phyloP scores from a whole-genome alignment of 2,329 filamentous ascomycete species.

The Coniella vitis region DNA sequence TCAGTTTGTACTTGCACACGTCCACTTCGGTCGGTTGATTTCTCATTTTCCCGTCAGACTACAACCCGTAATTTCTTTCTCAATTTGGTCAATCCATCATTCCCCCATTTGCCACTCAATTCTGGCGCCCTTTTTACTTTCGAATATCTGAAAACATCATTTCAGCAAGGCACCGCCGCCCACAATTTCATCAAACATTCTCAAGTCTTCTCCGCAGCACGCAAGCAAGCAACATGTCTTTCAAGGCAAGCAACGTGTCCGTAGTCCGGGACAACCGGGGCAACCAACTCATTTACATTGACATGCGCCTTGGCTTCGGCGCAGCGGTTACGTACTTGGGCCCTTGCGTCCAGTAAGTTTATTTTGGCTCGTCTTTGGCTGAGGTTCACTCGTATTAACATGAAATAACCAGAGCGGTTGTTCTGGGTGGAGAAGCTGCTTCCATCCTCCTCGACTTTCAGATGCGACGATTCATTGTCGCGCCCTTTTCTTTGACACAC shows the following conservation, averaged over 20 bases:
- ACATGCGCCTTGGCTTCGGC: not conserved
- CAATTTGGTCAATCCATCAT: too few relatives aligned
- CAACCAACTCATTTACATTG: not conserved
- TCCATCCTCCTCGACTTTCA: not conserved
- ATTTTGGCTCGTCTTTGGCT: not conserved
- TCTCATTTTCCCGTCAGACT: too few relatives aligned
- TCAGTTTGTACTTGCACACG: too few relatives aligned
- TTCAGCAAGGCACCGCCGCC: not conserved
- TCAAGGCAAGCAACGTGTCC: not conserved
- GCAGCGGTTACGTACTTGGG: not conserved
- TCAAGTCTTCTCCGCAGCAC: too few relatives aligned
- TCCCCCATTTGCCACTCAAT: too few relatives aligned
- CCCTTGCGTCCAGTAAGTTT: conserved; percentile 6
- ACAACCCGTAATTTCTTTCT: too few relatives aligned
- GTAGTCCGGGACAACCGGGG: conserved; percentile 3
- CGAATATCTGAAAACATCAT: too few relatives aligned
- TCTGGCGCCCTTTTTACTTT: too few relatives aligned
- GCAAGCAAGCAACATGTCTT: not conserved
- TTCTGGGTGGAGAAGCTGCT: conserved; percentile 1
- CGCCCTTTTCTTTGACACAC: not conserved
- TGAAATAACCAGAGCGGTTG: not conserved
- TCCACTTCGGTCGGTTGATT: too few relatives aligned
- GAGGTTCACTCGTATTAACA: not conserved
- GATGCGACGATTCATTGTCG: not conserved
- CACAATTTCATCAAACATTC: not conserved